Evolutionary conservation across 108 stramenopile genomes (phyloP), one percentile per base, ranked within the genome.

Genomic region (Seminavis robusta): DNA sequence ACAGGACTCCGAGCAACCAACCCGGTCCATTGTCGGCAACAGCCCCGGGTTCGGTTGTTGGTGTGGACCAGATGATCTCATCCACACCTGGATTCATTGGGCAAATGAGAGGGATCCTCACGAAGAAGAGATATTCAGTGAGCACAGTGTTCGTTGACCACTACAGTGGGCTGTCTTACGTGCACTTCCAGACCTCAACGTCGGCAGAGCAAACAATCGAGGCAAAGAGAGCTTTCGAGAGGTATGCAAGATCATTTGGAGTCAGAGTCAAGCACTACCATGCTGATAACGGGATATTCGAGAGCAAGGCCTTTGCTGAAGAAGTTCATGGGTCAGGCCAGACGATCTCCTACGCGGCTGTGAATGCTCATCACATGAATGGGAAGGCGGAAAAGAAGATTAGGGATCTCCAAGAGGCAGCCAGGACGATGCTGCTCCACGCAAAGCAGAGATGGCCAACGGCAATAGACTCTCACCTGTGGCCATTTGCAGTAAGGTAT

Each of bases 71-170:
- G 38, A 37, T 76, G 8, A 56, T 64, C 7, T 62, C 61, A 15
- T 23, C 57, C 0, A 66, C 55, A 21, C 79, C 70, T 3, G 73
- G 73, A 0, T 52, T 74, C 7, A 60, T 80, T 42, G 64, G 56
- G 3, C 69, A 80, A 39, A 33, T 67, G 33, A 52, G 52, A 29
- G 79, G 73, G 10, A 31, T 24, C 13, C 19, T 75, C 1, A 71
- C 69, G 0, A 52, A 50, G 19, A 21, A 43, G 0, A 27, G 70
- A 23, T 70, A 71, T 26, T 15, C 7, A 2, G 59, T 29, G 4
- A 49, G 47, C 1, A 72, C 76, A 32, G 52, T 77, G 25, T 73
- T 69, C 41, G 63, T 69, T 15, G 77, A 78, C 43, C 71, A 79
- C 24, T 42, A 25, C 42, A 52, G 37, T 23, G 10, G 26, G 0